phyloP scores from a whole-genome alignment of 805 yeast genomes.

The Saturnispora dispora region DNA sequence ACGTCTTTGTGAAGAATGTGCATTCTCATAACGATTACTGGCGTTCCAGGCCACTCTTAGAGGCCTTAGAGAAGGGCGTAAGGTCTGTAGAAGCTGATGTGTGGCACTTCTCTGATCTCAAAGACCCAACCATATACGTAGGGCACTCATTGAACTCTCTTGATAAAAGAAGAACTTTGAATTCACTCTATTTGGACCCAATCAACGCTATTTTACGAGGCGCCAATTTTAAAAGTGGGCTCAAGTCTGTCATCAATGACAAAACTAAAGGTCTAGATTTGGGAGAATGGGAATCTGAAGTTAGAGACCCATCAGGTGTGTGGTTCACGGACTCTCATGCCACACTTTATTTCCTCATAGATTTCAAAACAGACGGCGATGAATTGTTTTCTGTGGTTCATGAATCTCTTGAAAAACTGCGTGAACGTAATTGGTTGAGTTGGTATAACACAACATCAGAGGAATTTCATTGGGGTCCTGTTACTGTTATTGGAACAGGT shows the following conservation, averaged over 20 bases:
- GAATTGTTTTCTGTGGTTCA: slow-evolving; percentile 39
- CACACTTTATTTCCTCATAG: slow-evolving; percentile 56
- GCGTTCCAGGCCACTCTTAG: slow-evolving; percentile 39
- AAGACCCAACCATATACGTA: slow-evolving; percentile 38
- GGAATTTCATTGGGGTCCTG: slow-evolving; percentile 38
- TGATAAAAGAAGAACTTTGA: slow-evolving; percentile 37
- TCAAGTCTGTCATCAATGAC: slow-evolving; percentile 13
- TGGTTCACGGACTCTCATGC: slow-evolving; percentile 36
- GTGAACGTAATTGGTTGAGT: slow-evolving; percentile 41
- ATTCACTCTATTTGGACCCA: slow-evolving; percentile 44
- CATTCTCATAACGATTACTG: slow-evolving; percentile 56
- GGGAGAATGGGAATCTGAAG: slow-evolving; percentile 2
- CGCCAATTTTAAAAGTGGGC: slow-evolving; percentile 32
- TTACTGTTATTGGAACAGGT: slow-evolving; percentile 61
- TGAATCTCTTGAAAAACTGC: slow-evolving; percentile 37
- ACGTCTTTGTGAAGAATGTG: slow-evolving; percentile 24
- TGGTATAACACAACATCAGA: slow-evolving; percentile 32
- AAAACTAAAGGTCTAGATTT: neutral
- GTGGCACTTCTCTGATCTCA: slow-evolving; percentile 33
- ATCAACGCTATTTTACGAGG: slow-evolving; percentile 38
- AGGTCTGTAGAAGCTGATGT: slow-evolving; percentile 48
- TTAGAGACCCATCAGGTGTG: slow-evolving; percentile 17
- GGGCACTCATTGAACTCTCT: slow-evolving; percentile 51
- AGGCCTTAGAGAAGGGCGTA: slow-evolving; percentile 39
- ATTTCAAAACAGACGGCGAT: slow-evolving; percentile 50